phyloP scores from a whole-genome alignment of 331 rosid species.

The Acacia pycnantha region DNA sequence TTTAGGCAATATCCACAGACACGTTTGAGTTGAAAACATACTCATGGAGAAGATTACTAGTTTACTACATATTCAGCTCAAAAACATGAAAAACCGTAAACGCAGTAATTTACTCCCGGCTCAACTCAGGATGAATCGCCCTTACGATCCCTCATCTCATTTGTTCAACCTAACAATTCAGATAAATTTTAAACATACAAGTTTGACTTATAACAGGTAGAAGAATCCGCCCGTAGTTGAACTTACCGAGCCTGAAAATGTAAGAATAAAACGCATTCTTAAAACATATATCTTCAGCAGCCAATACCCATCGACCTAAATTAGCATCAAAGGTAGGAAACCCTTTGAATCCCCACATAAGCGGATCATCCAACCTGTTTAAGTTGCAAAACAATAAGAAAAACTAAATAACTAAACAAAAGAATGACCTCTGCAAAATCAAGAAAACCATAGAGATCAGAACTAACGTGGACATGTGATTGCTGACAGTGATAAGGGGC shows the following conservation, averaged over 20 bases:
- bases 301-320: constrained; percentile 71
- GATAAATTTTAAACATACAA: not conserved
- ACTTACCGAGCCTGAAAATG: constrained; percentile 71
- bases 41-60: not conserved
- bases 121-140: not conserved
- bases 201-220: not conserved
- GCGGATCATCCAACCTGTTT: constrained; percentile 79
- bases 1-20: not conserved
- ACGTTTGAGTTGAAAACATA: not conserved
- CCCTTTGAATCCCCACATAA: constrained; percentile 84
- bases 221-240: not conserved
- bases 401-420: not conserved
- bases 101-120: not conserved
- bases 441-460: not conserved
- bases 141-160: not conserved
- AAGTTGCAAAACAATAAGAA: not conserved
- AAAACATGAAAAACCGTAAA: not conserved
- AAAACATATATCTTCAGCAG: constrained; percentile 89
- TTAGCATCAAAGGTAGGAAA: constrained; percentile 58
- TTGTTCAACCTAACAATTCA: not conserved
- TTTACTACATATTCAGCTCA: not conserved
- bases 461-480: constrained; percentile 84
- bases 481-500: constrained; percentile 89
- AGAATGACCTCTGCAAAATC: not conserved
- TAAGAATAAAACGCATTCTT: constrained; percentile 52